A percentile compares a stretch with the other conserved stretches of the same genome.
Conservation (phyloP, 805 yeast species). For the Huiozyma sinensis region DNA sequence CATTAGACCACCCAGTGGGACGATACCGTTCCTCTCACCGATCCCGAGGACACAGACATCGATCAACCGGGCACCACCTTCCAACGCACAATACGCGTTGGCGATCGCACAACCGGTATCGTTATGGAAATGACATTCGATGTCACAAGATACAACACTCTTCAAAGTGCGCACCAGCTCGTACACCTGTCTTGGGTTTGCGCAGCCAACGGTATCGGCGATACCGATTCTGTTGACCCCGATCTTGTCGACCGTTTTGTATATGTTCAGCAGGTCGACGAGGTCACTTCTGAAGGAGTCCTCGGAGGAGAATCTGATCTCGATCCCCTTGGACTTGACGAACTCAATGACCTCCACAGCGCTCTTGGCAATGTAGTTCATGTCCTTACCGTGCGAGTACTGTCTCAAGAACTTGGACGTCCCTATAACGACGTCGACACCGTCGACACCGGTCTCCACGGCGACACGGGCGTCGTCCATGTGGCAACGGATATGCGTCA, state of each 20-base stretch:
- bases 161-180: conserved; percentile 89
- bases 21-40: conserved; percentile 98
- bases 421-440: conserved; percentile 97
- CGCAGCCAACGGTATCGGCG: conserved; percentile 98
- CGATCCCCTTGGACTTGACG: conserved; percentile 93
- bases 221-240: conserved; percentile 98
- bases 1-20: conserved; percentile 96
- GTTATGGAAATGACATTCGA: conserved; percentile 97
- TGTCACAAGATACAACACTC: conserved; percentile 90
- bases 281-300: conserved; percentile 96
- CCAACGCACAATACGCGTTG: conserved; percentile 94
- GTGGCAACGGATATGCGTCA: conserved; percentile 95
- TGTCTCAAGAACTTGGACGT: conserved; percentile 91
- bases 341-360: conserved; percentile 96
- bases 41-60: conserved; percentile 97
- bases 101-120: conserved; percentile 99
- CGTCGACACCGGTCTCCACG: conserved; percentile 97
- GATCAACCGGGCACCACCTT: conserved; percentile 91
- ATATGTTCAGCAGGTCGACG: conserved; percentile 88
- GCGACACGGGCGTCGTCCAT: conserved; percentile 98
- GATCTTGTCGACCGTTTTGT: conserved; percentile 91
- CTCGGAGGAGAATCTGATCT: conserved; percentile 92
- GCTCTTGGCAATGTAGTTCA: conserved; percentile 91
- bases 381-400: conserved; percentile 95
- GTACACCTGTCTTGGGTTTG: conserved; percentile 97